A percentile compares a stretch with the other conserved stretches of the same genome.
phyloP scores from a whole-genome alignment of 2,329 filamentous ascomycete species.

The Nannizzia gypsea region DNA sequence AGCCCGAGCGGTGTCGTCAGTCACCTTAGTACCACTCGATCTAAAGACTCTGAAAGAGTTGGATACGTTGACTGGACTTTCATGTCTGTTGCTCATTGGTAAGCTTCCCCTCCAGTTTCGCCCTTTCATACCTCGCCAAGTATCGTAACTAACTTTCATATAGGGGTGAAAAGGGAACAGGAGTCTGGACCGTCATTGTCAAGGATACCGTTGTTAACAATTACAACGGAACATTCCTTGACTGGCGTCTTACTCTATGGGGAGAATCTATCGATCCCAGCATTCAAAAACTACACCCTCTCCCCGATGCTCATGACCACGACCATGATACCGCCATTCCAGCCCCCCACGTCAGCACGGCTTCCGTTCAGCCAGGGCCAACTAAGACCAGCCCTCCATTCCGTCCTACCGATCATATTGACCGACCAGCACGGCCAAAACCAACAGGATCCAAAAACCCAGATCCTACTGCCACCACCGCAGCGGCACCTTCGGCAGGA shows the following conservation, averaged over 20 bases:
- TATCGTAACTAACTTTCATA: slow-evolving; percentile 19
- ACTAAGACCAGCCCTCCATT: slow-evolving; percentile 35
- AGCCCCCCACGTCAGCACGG: slow-evolving; percentile 49
- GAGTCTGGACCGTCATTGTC: slow-evolving; percentile 82
- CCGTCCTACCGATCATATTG: slow-evolving; percentile 51
- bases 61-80: slow-evolving; percentile 97
- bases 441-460: slow-evolving; percentile 28
- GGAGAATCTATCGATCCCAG: slow-evolving; percentile 70
- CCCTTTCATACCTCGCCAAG: neutral
- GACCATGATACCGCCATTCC: slow-evolving; percentile 60
- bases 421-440: slow-evolving; percentile 53
- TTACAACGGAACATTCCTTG: slow-evolving; percentile 63
- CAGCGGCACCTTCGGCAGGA: slow-evolving; percentile 20
- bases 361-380: slow-evolving; percentile 41
- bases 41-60: slow-evolving; percentile 49
- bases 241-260: slow-evolving; percentile 93
- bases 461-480: slow-evolving; percentile 13
- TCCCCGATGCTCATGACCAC: slow-evolving; percentile 75
- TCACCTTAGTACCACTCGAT: slow-evolving; percentile 66
- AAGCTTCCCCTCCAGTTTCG: slow-evolving; percentile 19
- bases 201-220: slow-evolving; percentile 74
- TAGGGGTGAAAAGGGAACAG: slow-evolving; percentile 77
- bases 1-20: slow-evolving; percentile 73
- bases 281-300: slow-evolving; percentile 62
- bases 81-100: slow-evolving; percentile 97